Base-by-base conservation (phyloP, 306 rosid species). In the Pterocarpus santalinus region DNA sequence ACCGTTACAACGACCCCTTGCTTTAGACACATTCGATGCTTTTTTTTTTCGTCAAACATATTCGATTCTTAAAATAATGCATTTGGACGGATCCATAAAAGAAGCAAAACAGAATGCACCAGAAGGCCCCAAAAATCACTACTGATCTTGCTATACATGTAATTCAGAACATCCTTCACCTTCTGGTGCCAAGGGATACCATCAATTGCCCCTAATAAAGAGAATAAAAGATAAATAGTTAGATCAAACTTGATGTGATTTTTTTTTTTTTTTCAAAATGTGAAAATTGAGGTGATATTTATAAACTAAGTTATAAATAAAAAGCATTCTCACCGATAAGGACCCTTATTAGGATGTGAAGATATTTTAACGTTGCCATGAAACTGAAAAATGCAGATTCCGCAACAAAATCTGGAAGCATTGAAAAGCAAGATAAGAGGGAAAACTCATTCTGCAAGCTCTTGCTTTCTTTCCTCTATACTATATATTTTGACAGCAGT, bases 391-490 rank as follows among this genome's bases (percentile, higher is more conserved):
- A 73, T 33, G 65, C 79, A 53, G 81, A 87, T 80, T 85, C 76
- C 69, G 68, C 75, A 14, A 83, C 78, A 80, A 41, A 81, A 80
- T 86, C 98, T 94, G 88, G 76, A 85, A 88, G 72, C 88, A 86
- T 56, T 49, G 67, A 49, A 46, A 56, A 16, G 68, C 62, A 14
- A 46, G 76, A 65, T 65, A 2, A 58, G 60, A 41, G 77, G 17
- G 61, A 72, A 86, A 72, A 64, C 10, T 77, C 17, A 65, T 55
- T 75, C 53, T 14, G 74, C 76, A 60, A 57, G 67, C 14, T 57
- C 62, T 33, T 52, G 22, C 44, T 55, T 68, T 49, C 55, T 34
- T 64, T 62, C 15, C 41, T 13, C 57, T 17, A 35, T 38, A 14
- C 68, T 49, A 77, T 16, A 17, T 47, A 7, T 55, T 5, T 60